A percentile compares a stretch with the other conserved stretches of the same genome.
phyloP scores from a whole-genome alignment of 164 flowering plant species.

The Annona squamosa region DNA sequence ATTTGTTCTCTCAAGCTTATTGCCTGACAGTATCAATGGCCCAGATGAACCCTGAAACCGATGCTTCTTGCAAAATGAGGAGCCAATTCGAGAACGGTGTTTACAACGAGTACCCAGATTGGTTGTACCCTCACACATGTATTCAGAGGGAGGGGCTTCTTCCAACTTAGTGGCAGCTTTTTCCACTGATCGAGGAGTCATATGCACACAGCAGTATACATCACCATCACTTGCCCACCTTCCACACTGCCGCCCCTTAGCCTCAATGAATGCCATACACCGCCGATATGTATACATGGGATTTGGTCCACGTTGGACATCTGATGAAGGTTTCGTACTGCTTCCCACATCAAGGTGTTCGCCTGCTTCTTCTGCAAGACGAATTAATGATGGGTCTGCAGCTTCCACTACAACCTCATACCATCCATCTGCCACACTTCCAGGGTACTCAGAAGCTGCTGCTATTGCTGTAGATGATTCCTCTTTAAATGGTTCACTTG shows the following conservation, averaged over 20 bases:
- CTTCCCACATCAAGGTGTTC: conserved; percentile 28
- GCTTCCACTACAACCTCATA: conserved; percentile 55
- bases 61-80: conserved; percentile 84
- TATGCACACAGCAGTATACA: conserved; percentile 88
- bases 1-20: conserved; percentile 46
- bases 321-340: conserved; percentile 25
- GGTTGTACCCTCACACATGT: conserved; percentile 85
- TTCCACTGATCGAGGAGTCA: conserved; percentile 50
- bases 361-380: conserved; percentile 25
- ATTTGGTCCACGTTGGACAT: conserved; percentile 10
- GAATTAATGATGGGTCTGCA: conserved; percentile 26
- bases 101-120: conserved; percentile 83
- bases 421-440: conserved; percentile 38
- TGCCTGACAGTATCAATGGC: conserved; percentile 26
- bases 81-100: conserved; percentile 72
- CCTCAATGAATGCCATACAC: conserved; percentile 80
- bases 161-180: conserved; percentile 43
- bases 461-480: conserved; percentile 20
- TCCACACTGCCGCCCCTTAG: conserved; percentile 91
- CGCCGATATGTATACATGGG: conserved; percentile 50
- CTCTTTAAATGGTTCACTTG: conserved; percentile 23
- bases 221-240: conserved; percentile 96
- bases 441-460: conserved; percentile 19
- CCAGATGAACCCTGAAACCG: conserved; percentile 28
- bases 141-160: conserved; percentile 28